Base-by-base conservation (phyloP, 768 basidiomycete species). In the Sarcodon aspratus region DNA sequence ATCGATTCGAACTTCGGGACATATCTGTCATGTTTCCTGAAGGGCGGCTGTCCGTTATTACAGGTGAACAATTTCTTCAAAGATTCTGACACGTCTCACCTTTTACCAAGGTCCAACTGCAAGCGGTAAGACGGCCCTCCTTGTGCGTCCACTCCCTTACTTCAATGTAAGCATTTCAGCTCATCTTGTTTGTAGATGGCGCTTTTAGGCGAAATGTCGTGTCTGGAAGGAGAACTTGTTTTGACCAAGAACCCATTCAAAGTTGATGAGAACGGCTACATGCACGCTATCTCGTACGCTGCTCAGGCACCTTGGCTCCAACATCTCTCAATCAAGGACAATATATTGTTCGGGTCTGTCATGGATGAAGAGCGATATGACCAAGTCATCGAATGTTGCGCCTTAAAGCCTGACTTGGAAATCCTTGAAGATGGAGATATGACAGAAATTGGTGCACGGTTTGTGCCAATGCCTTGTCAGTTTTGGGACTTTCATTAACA, bases 371-470 rank as follows among this genome's bases (percentile, higher is more conserved):
- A 80, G 52, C 69, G 88, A 45, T 93, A 93, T 54, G 66, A 82
- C 9, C 70, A 68, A 0, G 88, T 91, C 27, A 61, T 94, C n/a
- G 82, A 90, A 46, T 84, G 79, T 11, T 97, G 94, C 58, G 92
- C 91, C 1, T 63, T 98, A 47, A 67, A 61, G 31, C 79, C 85
- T 0, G 95, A 98, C 68, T 63, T 98, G 49, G 77, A 84, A 6
- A 75, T 92, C 9, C 63, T 97, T 1, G 88, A 94, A 49, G 82
- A 93, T 57, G 95, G 95, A 0, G 92, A 90, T 58, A 68, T 65
- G 48, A 92, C 89, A 1, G 85, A 90, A 64, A 87, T 94, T 54
- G 90, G 90, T 11, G 81, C 79, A 11, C 70, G 80, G 71, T 76
- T 45, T 10, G 69, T 58, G 18, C 4, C 27, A 27, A 5, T 27